Evolutionary conservation across 1,139 yeast genomes (phyloP).

Genomic region (Yamadazyma spencermartinsiae): DNA sequence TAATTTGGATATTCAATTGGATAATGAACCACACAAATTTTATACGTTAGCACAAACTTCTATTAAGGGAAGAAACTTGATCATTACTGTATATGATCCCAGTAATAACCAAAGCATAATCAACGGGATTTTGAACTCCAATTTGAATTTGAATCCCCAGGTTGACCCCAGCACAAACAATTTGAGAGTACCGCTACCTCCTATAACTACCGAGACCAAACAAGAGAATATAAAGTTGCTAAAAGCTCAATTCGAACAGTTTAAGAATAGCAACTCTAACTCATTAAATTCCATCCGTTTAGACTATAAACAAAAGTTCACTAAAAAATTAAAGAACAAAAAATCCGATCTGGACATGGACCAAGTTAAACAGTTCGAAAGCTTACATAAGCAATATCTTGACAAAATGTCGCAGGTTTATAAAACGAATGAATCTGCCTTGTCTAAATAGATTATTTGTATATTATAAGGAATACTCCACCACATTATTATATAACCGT

Average conservation of each 20-base stretch:
- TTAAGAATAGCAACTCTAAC: slow-evolving; percentile 51
- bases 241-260: slow-evolving; percentile 64
- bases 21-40: slow-evolving; percentile 47
- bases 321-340: slow-evolving; percentile 41
- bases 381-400: slow-evolving; percentile 61
- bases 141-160: slow-evolving; percentile 77
- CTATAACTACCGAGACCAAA: slow-evolving; percentile 70
- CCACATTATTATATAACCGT: slow-evolving; percentile 34
- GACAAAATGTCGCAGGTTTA: slow-evolving; percentile 57
- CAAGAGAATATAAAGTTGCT: slow-evolving; percentile 56
- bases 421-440: slow-evolving; percentile 57
- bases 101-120: slow-evolving; percentile 64
- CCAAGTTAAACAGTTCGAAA: slow-evolving; percentile 60
- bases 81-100: slow-evolving; percentile 85
- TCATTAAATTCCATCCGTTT: slow-evolving; percentile 62
- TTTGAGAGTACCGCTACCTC: slow-evolving; percentile 73
- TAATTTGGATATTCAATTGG: slow-evolving; percentile 52
- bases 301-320: slow-evolving; percentile 58
- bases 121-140: slow-evolving; percentile 67
- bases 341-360: slow-evolving; percentile 59
- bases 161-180: slow-evolving; percentile 73
- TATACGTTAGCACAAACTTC: slow-evolving; percentile 74
- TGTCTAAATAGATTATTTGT: slow-evolving; percentile 17
- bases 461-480: slow-evolving; percentile 12
- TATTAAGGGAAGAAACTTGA: slow-evolving; percentile 65